Base-by-base conservation (phyloP, 768 basidiomycete genomes). In the Lentinula sp. region DNA sequence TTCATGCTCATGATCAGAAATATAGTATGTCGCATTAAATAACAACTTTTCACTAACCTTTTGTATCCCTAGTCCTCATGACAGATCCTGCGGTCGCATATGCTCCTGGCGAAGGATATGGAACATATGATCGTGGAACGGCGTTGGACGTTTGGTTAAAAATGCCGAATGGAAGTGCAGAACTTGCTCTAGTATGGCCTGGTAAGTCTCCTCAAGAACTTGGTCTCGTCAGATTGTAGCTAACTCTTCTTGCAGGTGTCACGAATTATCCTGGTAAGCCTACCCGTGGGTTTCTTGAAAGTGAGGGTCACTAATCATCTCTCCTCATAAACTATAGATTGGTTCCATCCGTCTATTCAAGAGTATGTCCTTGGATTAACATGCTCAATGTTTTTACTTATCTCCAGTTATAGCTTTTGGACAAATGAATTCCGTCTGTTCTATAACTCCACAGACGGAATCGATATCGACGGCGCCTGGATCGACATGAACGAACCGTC, bases 401-500 rank as follows among this genome's bases (percentile, higher is more conserved):
- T 6, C 16, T 39, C 3, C 58, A 35, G 37, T 42, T 59, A 3
- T 21, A 85, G 84, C 31, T 85, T 78, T 66, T 90, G 88, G 88
- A 80, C 72, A 2, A 80, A 77, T 43, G 86, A 88, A 62, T 87
- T 86, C 69, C 61, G 74, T 32, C 53, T 73, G 6, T 87, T 89
- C 70, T 87, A 84, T 67, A 75, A 73, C 62, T 76, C 83, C 0
- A 62, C 75, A 11, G 76, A 70, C 0, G 86, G 86, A 1, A 62
- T 89, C 8, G 83, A 88, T 60, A 87, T 88, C 34, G 86, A 88
- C 63, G 87, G 87, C 9, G 80, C 80, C 16, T 89, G 88, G 89
- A 87, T 88, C 28, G 86, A 87, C 64, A 87, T 87, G 87, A 88
- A 89, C 67, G 87, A 89, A 62, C 87, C 88, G 5, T 70, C 85